Evolutionary conservation across 345 rosid genomes (phyloP), one percentile per base, ranked within the genome.

Genomic region (Salix viminalis): DNA sequence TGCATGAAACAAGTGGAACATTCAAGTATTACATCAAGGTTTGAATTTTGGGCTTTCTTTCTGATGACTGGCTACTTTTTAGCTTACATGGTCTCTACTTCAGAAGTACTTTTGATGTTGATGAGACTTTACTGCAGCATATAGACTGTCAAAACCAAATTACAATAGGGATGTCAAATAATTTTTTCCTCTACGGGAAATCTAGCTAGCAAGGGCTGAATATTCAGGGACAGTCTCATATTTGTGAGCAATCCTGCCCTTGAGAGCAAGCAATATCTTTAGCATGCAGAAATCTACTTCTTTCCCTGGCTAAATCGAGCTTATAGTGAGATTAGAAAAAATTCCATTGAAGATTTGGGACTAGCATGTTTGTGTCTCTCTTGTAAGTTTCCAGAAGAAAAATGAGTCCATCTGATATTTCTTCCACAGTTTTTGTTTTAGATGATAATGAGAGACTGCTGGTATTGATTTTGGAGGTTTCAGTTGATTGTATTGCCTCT

Each of bases 11-110:
- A 62, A 96, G 96, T 80, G 98, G 99, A 85, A 89, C 91, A 73
- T 96, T 96, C 90, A 94, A 96, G 79, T 94, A 96, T 81, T 96
- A 89, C 84, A 92, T 96, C 64, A 96, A 96, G 98, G 99, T 92
- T 77, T 74, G 86, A 77, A 50, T 65, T 39, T 1, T 4, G 39
- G 36, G 69, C 21, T 66, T 73, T 62, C 9, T 79, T 77, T 66
- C 58, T n/a, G 62, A 56, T 18, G 6, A 66, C 69, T 34, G 15
- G 1, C 41, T 14, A 37, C 23, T 66, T 30, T 41, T 65, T 34
- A 66, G 23, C 39, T 58, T 58, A 1, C 23, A 23, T n/a, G 62
- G 11, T 58, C 13, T 58, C 62, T 58, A n/a, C 28, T 7, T 54
- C n/a, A 54, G 60, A 54, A 54, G 60, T 54, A 46, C 15, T 46